Evolutionary conservation across 495 filamentous ascomycete genomes (phyloP), one percentile per base, ranked within the genome.

Genomic region (Xylaria castorea): DNA sequence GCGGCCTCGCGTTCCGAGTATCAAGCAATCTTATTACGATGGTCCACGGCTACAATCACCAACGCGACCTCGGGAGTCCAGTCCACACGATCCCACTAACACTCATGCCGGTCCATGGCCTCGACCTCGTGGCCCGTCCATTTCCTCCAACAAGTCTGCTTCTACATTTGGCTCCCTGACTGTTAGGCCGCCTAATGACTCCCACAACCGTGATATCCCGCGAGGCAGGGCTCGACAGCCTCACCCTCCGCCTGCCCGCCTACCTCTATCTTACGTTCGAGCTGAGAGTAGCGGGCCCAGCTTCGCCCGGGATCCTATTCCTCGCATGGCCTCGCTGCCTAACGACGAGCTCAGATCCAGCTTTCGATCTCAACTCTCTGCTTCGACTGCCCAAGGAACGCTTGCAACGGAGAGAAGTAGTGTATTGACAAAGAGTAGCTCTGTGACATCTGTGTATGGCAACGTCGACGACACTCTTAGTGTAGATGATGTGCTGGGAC

Each of bases 401-500:
- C 87, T 89, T 36, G 89, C 87, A 20, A 96, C 94, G 1, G 93
- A 95, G 75, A 86, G 92, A 44, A 95, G 92, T 77, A 97, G 93
- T 78, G 86, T 97, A 34, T 75, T 91, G 68, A 95, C 94, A 0
- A 94, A 92, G 74, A 88, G 89, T 71, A 96, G 92, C 82, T 95
- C 92, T 0, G 87, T 90, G 42, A 92, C 89, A 20, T 92, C 88
- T n/a, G 85, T 88, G 20, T 83, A 87, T 73, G 81, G 86, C 50
- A 84, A 86, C 9, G 87, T 87, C 50, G 91, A 93, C 70, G 91
- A 89, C 70, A 90, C 89, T 5, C 92, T 94, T 86, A 97, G 91
- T 72, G 88, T 97, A 3, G 95, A 98, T 74, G 95, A 97, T 83
- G 92, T 93, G 9, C 96, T 97, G 81, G 93, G 91, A 20, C 94